Evolutionary conservation across 768 basidiomycete species (phyloP), one percentile per base, ranked within the genome.

Genomic region (Dioszegia aurantiaca): DNA sequence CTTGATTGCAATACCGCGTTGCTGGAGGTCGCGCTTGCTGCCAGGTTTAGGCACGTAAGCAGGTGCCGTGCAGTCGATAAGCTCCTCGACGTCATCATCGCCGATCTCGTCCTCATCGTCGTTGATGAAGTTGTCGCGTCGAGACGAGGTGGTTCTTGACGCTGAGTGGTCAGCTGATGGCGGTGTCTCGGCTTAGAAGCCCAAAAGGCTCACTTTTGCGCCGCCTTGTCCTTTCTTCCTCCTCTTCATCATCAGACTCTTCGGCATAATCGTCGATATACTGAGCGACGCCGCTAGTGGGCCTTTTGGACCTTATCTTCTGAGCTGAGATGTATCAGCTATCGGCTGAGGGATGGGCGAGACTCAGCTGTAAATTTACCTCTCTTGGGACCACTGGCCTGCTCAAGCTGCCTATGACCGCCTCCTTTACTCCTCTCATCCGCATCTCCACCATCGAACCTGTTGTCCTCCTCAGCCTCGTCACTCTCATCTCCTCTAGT

Each of bases 241-340:
- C 19, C 23, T 45, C 44, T 27, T 45, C 44, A 27, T 45, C 46
- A 47, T 47, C 46, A 28, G 46, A 47, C 46, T 47, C 46, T 26
- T 47, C 46, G 8, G 46, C 46, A 4, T 4, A 6, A 31, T 30
- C 46, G 27, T 47, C 46, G 27, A 47, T 47, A 30, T 47, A 47
- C 46, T 9, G 14, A 3, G 28, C 4, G 3, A 28, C 46, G 8
- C 33, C 33, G 14, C 9, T 17, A 28, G 4, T 47, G 14, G 27
- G n/a, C 30, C 26, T 16, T 19, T 19, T 47, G 5, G 27, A 17
- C 28, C 31, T 47, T 4, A n/a, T 16, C 11, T 16, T 33, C 9
- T 23, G 24, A 19, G 46, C 46, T 30, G 19, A 19, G 12, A n/a
- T n/a, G 8, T 3, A 47, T 47, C 16, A 47, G 46, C 46, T 47